A percentile compares a stretch with the other conserved stretches of the same genome.
These are phyloP conservation scores for Tardiomyces depauwii DNA, from an alignment of 1,139 yeast genomes.

Conservation along the genomic window DNA sequence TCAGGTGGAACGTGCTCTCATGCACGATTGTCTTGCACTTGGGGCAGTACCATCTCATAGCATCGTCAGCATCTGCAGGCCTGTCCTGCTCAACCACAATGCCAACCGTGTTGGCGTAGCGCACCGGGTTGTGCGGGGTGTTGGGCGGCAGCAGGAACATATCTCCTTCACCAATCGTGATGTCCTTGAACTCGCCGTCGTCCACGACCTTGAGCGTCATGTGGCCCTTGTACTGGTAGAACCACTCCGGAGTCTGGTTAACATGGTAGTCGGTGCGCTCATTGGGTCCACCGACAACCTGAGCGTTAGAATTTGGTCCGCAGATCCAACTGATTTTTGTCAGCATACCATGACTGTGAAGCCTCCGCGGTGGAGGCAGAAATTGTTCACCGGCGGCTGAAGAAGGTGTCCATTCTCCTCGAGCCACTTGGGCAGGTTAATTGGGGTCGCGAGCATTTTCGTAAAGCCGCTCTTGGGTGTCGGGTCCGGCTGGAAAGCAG, in stretches of 20 bases:
- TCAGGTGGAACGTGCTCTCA: constrained; percentile 62
- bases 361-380: constrained; percentile 82
- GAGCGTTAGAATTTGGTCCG: constrained; percentile 21
- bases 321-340: constrained; percentile 4
- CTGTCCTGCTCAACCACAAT: constrained; percentile 92
- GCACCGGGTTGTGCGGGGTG: constrained; percentile 82
- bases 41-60: constrained; percentile 78
- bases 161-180: constrained; percentile 74
- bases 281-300: constrained; percentile 79
- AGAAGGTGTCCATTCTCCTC: constrained; percentile 61
- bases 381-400: constrained; percentile 89
- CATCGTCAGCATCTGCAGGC: constrained; percentile 57
- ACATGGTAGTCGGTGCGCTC: constrained; percentile 89
- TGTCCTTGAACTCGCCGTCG: constrained; percentile 63
- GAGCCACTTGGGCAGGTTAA: constrained; percentile 73
- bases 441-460: constrained; percentile 60
- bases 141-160: constrained; percentile 64
- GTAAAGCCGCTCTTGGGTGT: too few relatives aligned
- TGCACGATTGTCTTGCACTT: constrained; percentile 54
- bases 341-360: constrained; percentile 67
- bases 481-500: too few relatives aligned
- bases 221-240: constrained; percentile 74
- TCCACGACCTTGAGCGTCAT: constrained; percentile 85
- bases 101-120: constrained; percentile 80
- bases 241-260: constrained; percentile 91